Evolutionary conservation across 2,329 filamentous ascomycete genomes (phyloP).

Genomic region (Pseudofabraea citricarpa): DNA sequence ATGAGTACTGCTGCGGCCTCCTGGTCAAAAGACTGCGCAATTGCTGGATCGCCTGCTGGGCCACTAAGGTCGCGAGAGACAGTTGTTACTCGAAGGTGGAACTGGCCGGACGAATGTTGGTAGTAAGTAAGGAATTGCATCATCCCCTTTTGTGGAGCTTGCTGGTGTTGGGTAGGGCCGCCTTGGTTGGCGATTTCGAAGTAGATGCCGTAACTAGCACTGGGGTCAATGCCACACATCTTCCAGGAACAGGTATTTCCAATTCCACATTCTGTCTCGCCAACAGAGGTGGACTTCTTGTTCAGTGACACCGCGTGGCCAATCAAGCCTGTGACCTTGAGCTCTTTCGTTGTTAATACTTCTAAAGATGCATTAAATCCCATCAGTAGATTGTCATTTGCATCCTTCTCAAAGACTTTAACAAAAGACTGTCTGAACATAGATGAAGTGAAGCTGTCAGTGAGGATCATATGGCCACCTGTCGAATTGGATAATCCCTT

Average conservation of each 20-base stretch:
- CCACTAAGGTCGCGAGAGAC: constrained; percentile 88
- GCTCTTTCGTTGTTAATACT: constrained; percentile 93
- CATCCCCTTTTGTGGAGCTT: constrained; percentile 85
- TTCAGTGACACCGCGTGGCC: constrained; percentile 95
- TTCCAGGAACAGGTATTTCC: constrained; percentile 99
- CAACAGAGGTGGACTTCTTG: constrained; percentile 96
- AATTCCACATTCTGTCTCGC: constrained; percentile 96
- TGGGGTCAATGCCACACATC: constrained; percentile 97
- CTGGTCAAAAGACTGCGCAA: constrained; percentile 96
- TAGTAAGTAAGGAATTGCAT: constrained; percentile 99
- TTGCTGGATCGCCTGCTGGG: constrained; percentile 87
- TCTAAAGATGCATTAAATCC: constrained; percentile 96
- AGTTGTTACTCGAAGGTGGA: constrained; percentile 92
- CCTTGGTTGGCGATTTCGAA: constrained; percentile 97
- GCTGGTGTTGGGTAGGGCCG: constrained; percentile 77
- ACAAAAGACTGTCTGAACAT: constrained; percentile 99
- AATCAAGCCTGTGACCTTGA: constrained; percentile 96
- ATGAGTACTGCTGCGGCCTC: constrained; percentile 96
- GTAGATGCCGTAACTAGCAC: constrained; percentile 90
- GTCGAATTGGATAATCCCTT: constrained; percentile 95
- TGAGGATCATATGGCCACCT: constrained; percentile 96
- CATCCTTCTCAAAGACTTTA: constrained; percentile 95
- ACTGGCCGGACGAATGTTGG: constrained; percentile 93
- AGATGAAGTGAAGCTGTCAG: constrained; percentile 96
- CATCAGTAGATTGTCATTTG: constrained; percentile 91